Base-by-base conservation (phyloP, 2,329 filamentous ascomycete genomes). In the Colletotrichum sidae region DNA sequence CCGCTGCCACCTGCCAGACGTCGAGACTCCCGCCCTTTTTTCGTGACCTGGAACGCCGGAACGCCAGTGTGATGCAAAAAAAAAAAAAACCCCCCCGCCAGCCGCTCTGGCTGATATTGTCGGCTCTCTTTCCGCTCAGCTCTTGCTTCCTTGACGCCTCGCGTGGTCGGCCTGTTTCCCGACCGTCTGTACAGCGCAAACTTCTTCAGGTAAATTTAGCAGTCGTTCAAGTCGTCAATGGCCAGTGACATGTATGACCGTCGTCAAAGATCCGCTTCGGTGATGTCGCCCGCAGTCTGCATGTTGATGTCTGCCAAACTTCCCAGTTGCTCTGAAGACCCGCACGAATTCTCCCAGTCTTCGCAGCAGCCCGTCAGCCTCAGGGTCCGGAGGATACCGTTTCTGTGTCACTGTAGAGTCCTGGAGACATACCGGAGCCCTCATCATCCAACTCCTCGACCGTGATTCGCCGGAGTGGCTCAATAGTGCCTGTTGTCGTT, bases 381-480 rank as follows among this genome's bases (percentile, higher is more conserved):
- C 71, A 67, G 60, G 70, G 70, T 68, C 74, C 73, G 64, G 73
- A 71, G 55, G 73, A 73, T 52, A 75, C 71, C 64, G 76, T 78
- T 49, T 73, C 75, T 69, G 74, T 78, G 70, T 78, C 76, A 70
- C 75, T 79, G 55, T 70, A 71, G 68, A 73, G 55, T 55, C 50
- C 57, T 52, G 60, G 58, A 9, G 33, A 83, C 85, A 78, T 85
- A 87, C 86, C 86, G 69, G 86, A 87, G 69, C 78, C 85, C 58
- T 88, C 86, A 56, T 88, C 86, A 67, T 88, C 86, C 60, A 86
- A 72, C 65, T 87, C 84, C 53, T 88, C 86, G 13, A 87, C 81
- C 47, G 85, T 79, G n/a, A 90, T 75, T 52, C 78, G 79, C 42
- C 79, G 80, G 70, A 92, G 80, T n/a, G 78, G 72, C 12, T 81